Evolutionary conservation across 228 moss, liverwort and hornwort genomes (phyloP).

Genomic region (Sphagnum magellanicum): DNA sequence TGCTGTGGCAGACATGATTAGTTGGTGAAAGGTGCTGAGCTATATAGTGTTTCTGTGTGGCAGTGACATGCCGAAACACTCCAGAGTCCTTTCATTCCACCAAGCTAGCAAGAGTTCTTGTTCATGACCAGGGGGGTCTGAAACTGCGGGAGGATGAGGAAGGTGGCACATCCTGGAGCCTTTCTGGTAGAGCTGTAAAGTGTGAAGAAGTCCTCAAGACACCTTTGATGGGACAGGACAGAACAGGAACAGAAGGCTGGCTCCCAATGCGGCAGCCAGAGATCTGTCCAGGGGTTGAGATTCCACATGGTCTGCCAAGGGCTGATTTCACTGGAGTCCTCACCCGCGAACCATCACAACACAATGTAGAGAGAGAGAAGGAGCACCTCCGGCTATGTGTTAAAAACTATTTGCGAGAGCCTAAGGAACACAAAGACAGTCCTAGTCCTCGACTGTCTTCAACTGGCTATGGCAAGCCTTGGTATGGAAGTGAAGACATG

Average conservation of each 20-base stretch:
- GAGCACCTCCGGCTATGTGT: constrained; percentile 18
- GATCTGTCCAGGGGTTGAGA: constrained; percentile 1
- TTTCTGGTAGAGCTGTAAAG: not conserved
- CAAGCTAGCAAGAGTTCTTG: not conserved
- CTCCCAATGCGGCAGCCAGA: constrained; percentile 12
- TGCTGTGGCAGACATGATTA: not conserved
- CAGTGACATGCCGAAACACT: constrained; percentile 1
- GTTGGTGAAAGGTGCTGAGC: not conserved
- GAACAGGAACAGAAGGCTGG: constrained; percentile 31
- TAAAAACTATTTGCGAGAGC: constrained; percentile 1
- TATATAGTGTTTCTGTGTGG: not conserved
- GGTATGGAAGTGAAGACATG: constrained; percentile 8
- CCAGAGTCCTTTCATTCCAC: not conserved
- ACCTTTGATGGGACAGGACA: constrained; percentile 1
- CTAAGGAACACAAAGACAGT: constrained; percentile 16
- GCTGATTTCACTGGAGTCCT: constrained; percentile 11
- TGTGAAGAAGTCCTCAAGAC: not conserved
- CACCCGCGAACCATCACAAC: not conserved
- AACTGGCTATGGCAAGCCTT: not conserved
- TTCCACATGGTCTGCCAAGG: constrained; percentile 5
- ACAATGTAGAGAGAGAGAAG: constrained; percentile 6
- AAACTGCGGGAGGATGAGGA: not conserved
- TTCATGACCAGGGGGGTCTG: not conserved
- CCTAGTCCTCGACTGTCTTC: not conserved
- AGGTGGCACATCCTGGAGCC: not conserved